These are phyloP conservation scores for Pyrenophora teres DNA, from an alignment of 2,329 filamentous ascomycete species.

Conservation along the genomic window DNA sequence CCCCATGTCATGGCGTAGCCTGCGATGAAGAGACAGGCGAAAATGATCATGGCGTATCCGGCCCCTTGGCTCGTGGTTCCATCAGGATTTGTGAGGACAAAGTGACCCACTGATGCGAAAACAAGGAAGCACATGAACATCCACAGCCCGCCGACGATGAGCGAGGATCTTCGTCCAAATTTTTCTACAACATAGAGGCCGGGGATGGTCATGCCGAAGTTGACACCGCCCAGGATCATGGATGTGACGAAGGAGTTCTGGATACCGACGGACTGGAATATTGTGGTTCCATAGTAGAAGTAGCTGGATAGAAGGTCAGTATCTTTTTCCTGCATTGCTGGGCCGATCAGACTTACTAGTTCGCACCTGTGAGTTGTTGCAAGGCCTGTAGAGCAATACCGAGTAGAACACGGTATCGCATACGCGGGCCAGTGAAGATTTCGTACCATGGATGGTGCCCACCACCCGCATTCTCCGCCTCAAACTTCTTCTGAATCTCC, in stretches of 20 bases:
- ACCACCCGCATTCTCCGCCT: conserved; percentile 55
- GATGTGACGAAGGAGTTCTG: conserved; percentile 53
- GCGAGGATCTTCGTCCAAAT: conserved; percentile 51
- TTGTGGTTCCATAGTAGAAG: conserved; percentile 60
- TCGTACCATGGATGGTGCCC: conserved; percentile 56
- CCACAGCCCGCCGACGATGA: conserved; percentile 54
- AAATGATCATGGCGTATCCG: conserved; percentile 67
- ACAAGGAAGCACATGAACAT: conserved; percentile 65
- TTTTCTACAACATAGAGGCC: conserved; percentile 55
- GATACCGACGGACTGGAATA: conserved; percentile 51
- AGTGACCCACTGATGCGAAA: conserved; percentile 54
- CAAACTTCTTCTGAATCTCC: conserved; percentile 62
- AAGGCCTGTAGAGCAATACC: conserved; percentile 67
- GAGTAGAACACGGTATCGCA: conserved; percentile 66
- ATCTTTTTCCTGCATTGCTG: background rate
- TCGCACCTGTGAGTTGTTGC: conserved; percentile 71
- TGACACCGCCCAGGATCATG: conserved; percentile 56
- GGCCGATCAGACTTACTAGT: conserved; percentile 59
- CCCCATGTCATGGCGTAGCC: conserved; percentile 73
- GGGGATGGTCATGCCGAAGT: conserved; percentile 55
- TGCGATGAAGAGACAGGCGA: conserved; percentile 70
- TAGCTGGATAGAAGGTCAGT: conserved; percentile 45
- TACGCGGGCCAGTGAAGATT: conserved; percentile 68
- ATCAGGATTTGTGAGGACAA: conserved; percentile 43
- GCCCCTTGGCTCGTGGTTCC: conserved; percentile 48